phyloP scores from a whole-genome alignment of 1,284 basidiomycete species.

The Fomitopsis betulina region DNA sequence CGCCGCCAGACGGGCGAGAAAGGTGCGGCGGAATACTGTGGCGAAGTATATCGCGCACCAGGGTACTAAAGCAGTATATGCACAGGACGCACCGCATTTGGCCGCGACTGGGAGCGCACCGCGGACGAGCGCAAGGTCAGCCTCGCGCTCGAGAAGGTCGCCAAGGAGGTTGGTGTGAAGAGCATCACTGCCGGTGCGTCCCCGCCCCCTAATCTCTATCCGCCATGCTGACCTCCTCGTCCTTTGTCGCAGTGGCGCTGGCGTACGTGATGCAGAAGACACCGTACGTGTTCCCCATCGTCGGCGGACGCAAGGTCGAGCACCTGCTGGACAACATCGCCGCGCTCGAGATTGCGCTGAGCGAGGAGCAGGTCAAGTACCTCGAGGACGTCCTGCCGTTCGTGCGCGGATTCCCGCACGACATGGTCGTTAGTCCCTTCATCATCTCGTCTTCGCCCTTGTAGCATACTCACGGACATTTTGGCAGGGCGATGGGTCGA shows the following conservation, averaged over 20 bases:
- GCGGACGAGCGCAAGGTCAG: conserved; percentile 36
- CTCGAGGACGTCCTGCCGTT: conserved; percentile 39
- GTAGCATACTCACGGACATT: not conserved
- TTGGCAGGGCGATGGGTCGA: conserved; percentile 12
- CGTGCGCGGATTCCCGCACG: conserved; percentile 39
- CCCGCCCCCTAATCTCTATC: no score
- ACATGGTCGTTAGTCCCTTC: conserved; percentile 32
- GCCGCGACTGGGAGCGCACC: conserved; percentile 35
- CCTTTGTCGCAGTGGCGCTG: conserved; percentile 34
- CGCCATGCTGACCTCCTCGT: no score
- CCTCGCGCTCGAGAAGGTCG: conserved; percentile 43
- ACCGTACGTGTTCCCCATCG: conserved; percentile 16
- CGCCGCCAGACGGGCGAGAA: conserved; percentile 39
- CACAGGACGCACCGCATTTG: conserved; percentile 23
- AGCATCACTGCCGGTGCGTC: conserved; percentile 20
- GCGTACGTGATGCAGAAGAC: conserved; percentile 47
- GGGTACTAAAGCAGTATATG: no score
- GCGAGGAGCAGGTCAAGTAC: conserved; percentile 37
- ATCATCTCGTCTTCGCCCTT: not conserved
- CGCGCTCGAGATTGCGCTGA: conserved; percentile 40
- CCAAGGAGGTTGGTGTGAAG: conserved; percentile 34
- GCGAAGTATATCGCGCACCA: not conserved
- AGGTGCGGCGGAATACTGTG: conserved; percentile 6
- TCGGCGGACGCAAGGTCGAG: conserved; percentile 47
- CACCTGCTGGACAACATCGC: conserved; percentile 45